Conservation (phyloP, 202 grass and related monocot species). For the Carex arenaria region DNA sequence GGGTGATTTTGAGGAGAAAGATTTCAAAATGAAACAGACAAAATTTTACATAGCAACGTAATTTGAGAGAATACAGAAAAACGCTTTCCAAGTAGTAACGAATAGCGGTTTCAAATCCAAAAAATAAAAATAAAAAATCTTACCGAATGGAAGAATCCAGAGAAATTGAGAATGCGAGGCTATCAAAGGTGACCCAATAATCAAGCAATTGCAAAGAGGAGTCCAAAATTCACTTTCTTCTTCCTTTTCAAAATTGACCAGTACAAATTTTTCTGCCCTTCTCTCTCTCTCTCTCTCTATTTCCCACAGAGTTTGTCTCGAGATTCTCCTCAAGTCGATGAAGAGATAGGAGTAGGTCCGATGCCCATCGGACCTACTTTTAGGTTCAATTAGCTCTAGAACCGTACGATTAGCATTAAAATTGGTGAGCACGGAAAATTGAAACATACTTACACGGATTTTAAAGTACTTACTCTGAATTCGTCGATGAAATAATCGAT, state of each 20-base stretch:
- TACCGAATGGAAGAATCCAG: background rate
- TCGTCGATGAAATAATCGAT: background rate
- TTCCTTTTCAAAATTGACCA: background rate
- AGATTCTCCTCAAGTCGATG: background rate
- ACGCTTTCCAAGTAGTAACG: background rate
- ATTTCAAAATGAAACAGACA: background rate
- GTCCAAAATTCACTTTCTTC: background rate
- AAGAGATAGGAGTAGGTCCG: too few relatives aligned
- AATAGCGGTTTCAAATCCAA: background rate
- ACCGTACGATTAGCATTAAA: too few relatives aligned
- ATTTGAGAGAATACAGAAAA: background rate
- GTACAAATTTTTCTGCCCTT: background rate
- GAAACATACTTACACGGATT: too few relatives aligned
- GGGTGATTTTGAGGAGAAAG: background rate
- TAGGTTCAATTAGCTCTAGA: too few relatives aligned
- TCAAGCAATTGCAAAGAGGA: background rate
- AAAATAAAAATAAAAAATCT: background rate
- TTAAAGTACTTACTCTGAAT: too few relatives aligned
- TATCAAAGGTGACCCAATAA: background rate
- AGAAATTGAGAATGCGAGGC: background rate
- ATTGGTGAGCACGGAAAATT: too few relatives aligned
- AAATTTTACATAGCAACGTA: background rate
- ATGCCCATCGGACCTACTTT: too few relatives aligned
- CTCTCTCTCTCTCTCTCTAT: background rate
- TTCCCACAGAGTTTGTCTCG: background rate